These are phyloP conservation scores for Backusella morwellensis DNA, from an alignment of 192 early-diverging fungal genomes.

Conservation along the genomic window DNA sequence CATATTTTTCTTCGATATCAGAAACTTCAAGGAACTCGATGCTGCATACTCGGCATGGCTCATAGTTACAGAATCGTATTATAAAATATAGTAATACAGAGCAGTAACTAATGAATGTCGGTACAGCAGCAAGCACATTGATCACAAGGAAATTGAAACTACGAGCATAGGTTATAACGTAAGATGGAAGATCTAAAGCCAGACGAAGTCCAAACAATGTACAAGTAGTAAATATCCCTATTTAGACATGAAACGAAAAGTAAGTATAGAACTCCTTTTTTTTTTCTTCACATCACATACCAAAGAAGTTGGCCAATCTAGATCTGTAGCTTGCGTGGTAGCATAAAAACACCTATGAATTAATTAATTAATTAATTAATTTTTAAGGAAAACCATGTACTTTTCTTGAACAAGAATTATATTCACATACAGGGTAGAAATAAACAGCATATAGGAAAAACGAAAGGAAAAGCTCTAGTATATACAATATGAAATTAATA, in stretches of 20 bases:
- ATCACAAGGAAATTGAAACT: constrained; percentile 23
- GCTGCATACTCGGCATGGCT: constrained; percentile 18
- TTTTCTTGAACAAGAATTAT: neutral
- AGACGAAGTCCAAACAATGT: constrained; percentile 22
- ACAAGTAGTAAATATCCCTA: constrained; percentile 20
- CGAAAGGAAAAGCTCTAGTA: constrained; percentile 30
- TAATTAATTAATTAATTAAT: neutral
- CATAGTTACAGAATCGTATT: constrained; percentile 8
- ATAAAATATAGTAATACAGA: constrained; percentile 26
- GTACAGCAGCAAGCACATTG: constrained; percentile 14
- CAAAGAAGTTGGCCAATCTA: constrained; percentile 27
- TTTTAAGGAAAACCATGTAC: neutral
- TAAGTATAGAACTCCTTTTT: neutral
- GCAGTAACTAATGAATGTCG: constrained; percentile 21
- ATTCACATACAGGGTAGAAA: constrained; percentile 35
- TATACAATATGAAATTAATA: neutral
- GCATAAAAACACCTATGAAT: constrained; percentile 34
- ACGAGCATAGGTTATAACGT: constrained; percentile 27
- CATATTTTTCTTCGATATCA: constrained; percentile 34
- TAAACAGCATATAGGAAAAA: constrained; percentile 37
- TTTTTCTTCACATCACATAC: neutral
- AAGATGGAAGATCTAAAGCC: constrained; percentile 22
- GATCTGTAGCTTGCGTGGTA: constrained; percentile 36
- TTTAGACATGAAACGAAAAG: neutral
- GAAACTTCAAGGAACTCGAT: constrained; percentile 21